Percentiles rank a stretch among this genome's conserved stretches.
Conservation (phyloP, 345 rosid genomes). For the Salix exigua region DNA sequence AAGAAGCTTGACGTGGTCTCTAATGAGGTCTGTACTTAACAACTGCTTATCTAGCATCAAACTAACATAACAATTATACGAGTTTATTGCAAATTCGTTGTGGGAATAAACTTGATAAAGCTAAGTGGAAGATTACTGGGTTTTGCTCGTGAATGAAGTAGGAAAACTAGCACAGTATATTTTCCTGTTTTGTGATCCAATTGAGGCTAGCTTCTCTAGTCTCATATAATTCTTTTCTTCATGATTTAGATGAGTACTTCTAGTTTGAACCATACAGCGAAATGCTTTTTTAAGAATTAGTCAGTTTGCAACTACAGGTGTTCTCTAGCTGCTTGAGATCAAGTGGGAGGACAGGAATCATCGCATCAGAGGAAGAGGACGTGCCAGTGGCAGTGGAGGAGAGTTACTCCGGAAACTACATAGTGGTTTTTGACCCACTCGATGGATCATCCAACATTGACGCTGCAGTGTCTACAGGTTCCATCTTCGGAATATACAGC, state of each 20-base stretch:
- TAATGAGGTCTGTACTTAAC: slow-evolving; percentile 59
- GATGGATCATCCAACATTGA: slow-evolving; percentile 96
- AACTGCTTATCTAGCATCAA: background rate
- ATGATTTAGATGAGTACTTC: background rate
- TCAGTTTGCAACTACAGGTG: slow-evolving; percentile 49
- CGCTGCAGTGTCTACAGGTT: slow-evolving; percentile 95
- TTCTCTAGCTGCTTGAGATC: slow-evolving; percentile 89
- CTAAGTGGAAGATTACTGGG: background rate
- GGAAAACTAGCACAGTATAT: background rate
- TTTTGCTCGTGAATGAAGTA: background rate
- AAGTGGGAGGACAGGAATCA: slow-evolving; percentile 89
- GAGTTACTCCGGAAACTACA: slow-evolving; percentile 90
- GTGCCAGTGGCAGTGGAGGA: slow-evolving; percentile 96
- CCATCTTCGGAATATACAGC: slow-evolving; percentile 88
- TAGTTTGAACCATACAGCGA: background rate
- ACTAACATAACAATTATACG: background rate
- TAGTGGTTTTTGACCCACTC: slow-evolving; percentile 87
- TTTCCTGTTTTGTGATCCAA: too few relatives aligned
- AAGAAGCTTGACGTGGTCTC: slow-evolving; percentile 97
- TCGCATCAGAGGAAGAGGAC: slow-evolving; percentile 96
- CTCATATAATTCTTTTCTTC: background rate
- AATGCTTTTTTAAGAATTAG: background rate
- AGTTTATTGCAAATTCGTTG: background rate
- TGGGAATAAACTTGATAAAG: background rate
- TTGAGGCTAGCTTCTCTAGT: background rate